phyloP scores from a whole-genome alignment of 2,329 filamentous ascomycete genomes.

The Akanthomyces muscarius region DNA sequence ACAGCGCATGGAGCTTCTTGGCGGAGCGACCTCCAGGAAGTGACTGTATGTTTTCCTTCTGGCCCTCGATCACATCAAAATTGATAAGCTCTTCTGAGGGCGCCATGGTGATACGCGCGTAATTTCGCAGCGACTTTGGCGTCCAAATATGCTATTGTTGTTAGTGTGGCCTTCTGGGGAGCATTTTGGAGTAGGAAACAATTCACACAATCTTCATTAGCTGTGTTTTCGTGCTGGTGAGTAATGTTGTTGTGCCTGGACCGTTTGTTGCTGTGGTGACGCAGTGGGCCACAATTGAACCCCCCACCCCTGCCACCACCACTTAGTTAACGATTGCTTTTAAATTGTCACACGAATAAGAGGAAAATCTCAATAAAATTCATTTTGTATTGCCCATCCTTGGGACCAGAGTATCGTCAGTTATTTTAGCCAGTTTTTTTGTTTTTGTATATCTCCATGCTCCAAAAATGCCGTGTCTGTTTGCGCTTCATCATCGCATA shows the following conservation, averaged over 20 bases:
- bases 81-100: slow-evolving; percentile 53
- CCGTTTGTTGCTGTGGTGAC: slow-evolving; percentile 18
- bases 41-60: slow-evolving; percentile 97
- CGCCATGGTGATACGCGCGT: slow-evolving; percentile 37
- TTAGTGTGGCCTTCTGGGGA: neutral
- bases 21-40: slow-evolving; percentile 85
- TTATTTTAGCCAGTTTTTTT: neutral
- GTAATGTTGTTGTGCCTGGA: slow-evolving; percentile 12
- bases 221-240: neutral
- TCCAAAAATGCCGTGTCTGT: neutral
- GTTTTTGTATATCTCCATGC: neutral
- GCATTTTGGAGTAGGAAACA: neutral
- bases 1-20: slow-evolving; percentile 78
- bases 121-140: neutral
- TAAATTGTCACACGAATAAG: neutral
- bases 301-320: neutral
- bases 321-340: neutral
- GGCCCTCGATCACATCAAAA: slow-evolving; percentile 91
- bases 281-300: neutral
- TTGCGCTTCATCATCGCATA: neutral
- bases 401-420: neutral
- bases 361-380: neutral
- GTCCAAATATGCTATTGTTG: neutral
- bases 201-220: neutral
- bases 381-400: neutral